Evolutionary conservation across 768 basidiomycete genomes (phyloP).

Genomic region (Lentinula lateritia): DNA sequence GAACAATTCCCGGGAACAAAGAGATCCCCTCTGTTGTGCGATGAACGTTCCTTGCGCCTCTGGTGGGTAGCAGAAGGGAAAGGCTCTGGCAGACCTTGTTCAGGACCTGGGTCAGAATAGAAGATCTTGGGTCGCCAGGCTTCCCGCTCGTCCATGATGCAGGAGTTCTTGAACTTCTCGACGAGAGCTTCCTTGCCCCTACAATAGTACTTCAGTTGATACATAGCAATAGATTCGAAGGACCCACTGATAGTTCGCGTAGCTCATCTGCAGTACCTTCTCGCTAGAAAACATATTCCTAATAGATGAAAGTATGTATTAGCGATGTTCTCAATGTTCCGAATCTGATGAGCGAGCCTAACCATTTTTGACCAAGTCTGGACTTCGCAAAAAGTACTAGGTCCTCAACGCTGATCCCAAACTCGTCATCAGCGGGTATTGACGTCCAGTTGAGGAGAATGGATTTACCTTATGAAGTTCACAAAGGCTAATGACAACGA

Average conservation of each 20-base stretch:
- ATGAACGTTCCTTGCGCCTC: conserved; percentile 77
- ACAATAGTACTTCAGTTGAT: background rate
- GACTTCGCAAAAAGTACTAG: conserved; percentile 46
- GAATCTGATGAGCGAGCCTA: conserved; percentile 13
- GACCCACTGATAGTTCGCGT: conserved; percentile 86
- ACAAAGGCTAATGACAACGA: conserved; percentile 54
- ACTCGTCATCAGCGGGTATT: background rate
- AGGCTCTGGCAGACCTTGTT: conserved; percentile 71
- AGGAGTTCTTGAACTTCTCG: conserved; percentile 89
- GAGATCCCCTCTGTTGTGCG: conserved; percentile 67
- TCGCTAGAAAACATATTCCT: conserved; percentile 94
- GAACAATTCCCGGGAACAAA: conserved; percentile 43
- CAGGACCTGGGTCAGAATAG: conserved; percentile 63
- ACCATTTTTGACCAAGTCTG: conserved; percentile 81
- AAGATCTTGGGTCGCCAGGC: conserved; percentile 84
- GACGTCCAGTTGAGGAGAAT: background rate
- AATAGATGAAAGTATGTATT: background rate
- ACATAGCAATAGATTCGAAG: conserved; percentile 1
- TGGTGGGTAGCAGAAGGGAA: conserved; percentile 83
- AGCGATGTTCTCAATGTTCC: background rate
- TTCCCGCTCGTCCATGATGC: conserved; percentile 84
- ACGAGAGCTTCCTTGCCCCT: conserved; percentile 86
- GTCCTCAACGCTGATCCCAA: background rate
- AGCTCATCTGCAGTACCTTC: conserved; percentile 87
- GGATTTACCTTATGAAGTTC: conserved; percentile 45